phyloP scores from a whole-genome alignment of 1,284 basidiomycete genomes.

The Cutaneotrichosporon sp. region DNA sequence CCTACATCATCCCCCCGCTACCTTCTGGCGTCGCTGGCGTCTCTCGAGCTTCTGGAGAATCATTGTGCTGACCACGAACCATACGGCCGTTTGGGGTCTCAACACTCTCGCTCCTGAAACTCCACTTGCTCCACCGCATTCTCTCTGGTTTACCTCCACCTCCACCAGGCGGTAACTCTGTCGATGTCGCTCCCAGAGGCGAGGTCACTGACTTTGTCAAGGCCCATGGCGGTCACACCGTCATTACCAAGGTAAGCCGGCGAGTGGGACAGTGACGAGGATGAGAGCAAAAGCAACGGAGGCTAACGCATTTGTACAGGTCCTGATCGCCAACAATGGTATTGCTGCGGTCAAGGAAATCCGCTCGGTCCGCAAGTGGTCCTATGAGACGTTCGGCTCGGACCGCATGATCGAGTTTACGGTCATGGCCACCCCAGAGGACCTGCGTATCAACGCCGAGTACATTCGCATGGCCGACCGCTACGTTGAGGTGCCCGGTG shows the following conservation, averaged over 20 bases:
- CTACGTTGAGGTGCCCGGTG: slow-evolving; percentile 97
- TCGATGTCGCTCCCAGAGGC: slow-evolving; percentile 74
- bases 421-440: slow-evolving; percentile 99
- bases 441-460: slow-evolving; percentile 92
- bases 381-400: slow-evolving; percentile 96
- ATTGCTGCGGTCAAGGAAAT: slow-evolving; percentile 99
- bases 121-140: background rate
- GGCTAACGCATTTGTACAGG: slow-evolving; percentile 51
- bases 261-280: background rate
- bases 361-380: slow-evolving; percentile 98
- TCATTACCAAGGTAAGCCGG: slow-evolving; percentile 84
- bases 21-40: no score
- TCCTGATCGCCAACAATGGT: slow-evolving; percentile 96
- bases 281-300: no score
- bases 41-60: no score
- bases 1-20: no score
- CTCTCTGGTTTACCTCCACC: background rate
- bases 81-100: no score
- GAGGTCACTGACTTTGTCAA: slow-evolving; percentile 88
- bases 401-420: slow-evolving; percentile 97
- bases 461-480: slow-evolving; percentile 99
- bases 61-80: no score
- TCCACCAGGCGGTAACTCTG: slow-evolving; percentile 75
- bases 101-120: background rate
- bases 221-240: slow-evolving; percentile 87